Evolutionary conservation across 1,284 basidiomycete species (phyloP), one percentile per base, ranked within the genome.

Genomic region (Naganishia cerealis): DNA sequence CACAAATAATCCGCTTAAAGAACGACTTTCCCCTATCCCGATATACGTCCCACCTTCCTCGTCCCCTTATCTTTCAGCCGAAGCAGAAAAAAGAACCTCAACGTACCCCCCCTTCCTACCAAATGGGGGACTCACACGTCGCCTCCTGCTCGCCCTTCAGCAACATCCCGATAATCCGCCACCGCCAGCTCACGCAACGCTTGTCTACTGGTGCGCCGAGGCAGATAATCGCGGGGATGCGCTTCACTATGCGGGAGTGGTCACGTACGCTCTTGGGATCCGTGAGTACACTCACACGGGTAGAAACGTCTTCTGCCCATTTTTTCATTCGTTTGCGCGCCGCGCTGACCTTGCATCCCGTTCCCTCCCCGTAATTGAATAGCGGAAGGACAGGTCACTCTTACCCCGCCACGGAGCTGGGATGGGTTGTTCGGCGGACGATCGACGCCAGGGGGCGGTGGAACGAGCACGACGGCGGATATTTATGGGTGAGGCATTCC

Each of bases 171-270:
- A 33, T 33, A 58, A 13, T 15, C 18, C 43, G 8, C 38, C 52
- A 21, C 43, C 40, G n/a, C 62, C 71, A 39, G 68, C 75, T 0
- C 76, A 78, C 36, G 79, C 75, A 10, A 71, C 74, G 1, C 82
- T 87, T 0, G 68, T 78, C 52, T 75, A 81, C 21, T 89, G 87
- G 86, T 78, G 83, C 53, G 84, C 86, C 38, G 90, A 92, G 75
- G 90, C 90, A 2, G 90, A 92, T 75, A 92, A 92, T 74, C 82
- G 87, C 66, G 83, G 78, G 15, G 90, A 92, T 75, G 90, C 90
- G 0, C 80, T 83, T 16, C 79, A 87, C 24, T 81, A 90, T 29
- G 88, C 89, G 1, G 79, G 80, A 2, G 84, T 84, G 10, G 82
- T 85, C 1, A 79, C 84, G 40, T 84, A 83, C 66, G 79, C 85